Conservation (phyloP, 2,329 filamentous ascomycete genomes). For the Alternaria novae-zelandiae region DNA sequence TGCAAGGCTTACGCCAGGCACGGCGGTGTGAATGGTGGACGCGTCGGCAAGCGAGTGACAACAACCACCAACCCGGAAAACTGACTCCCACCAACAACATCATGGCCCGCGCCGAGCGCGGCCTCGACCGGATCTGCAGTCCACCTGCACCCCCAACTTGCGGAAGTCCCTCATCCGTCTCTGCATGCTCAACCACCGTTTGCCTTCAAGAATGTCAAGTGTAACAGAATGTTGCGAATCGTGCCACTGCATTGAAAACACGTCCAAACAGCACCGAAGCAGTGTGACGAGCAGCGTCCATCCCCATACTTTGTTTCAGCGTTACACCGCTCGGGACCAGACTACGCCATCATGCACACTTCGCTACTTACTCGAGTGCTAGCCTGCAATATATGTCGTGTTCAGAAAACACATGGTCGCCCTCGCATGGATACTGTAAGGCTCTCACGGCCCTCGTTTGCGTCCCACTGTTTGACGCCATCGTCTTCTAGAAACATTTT, state of each 20-base stretch:
- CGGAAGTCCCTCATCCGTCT: background rate
- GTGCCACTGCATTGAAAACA: constrained; percentile 33
- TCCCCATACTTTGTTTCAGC: constrained; percentile 33
- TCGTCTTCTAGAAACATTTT: constrained; percentile 25
- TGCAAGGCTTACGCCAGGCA: constrained; percentile 35
- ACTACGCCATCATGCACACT: constrained; percentile 24
- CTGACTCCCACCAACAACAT: constrained; percentile 17
- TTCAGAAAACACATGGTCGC: constrained; percentile 23
- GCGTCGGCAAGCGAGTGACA: constrained; percentile 26
- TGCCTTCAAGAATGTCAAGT: constrained; percentile 19
- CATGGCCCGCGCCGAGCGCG: background rate
- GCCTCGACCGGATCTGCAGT: constrained; percentile 13
- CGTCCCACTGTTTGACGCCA: constrained; percentile 23
- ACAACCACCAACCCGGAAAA: constrained; percentile 28
- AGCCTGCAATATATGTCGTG: constrained; percentile 23
- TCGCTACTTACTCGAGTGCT: constrained; percentile 22
- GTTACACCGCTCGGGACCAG: constrained; percentile 31
- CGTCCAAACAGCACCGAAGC: constrained; percentile 25
- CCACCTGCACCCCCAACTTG: constrained; percentile 1
- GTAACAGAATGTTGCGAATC: constrained; percentile 26
- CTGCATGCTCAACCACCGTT: constrained; percentile 6
- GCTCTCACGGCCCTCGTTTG: constrained; percentile 6
- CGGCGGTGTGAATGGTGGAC: constrained; percentile 25
- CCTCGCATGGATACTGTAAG: constrained; percentile 12
- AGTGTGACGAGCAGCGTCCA: constrained; percentile 20